A percentile compares a stretch with the other conserved stretches of the same genome.
These are phyloP conservation scores for Phytophthora cryptogea DNA, from an alignment of 352 stramenopile genomes.

Conservation along the genomic window DNA sequence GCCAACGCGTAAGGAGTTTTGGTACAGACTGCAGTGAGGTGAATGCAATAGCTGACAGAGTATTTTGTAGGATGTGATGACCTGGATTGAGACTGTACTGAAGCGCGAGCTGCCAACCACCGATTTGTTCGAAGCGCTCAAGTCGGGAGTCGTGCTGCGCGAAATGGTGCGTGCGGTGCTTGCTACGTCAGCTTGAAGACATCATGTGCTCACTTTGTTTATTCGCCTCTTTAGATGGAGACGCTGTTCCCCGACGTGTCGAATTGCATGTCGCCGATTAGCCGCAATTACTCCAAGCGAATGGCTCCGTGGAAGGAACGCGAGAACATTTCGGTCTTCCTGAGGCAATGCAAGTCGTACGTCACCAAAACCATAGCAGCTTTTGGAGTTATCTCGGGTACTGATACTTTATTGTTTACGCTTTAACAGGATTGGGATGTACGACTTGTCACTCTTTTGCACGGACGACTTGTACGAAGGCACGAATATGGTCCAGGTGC, in stretches of 20 bases:
- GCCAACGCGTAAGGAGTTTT: slow-evolving; percentile 51
- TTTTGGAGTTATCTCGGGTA: not conserved
- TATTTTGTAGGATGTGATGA: slow-evolving; percentile 57
- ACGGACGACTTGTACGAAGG: slow-evolving; percentile 86
- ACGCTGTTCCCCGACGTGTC: slow-evolving; percentile 59
- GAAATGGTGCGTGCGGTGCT: slow-evolving; percentile 53
- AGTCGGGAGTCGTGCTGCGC: slow-evolving; percentile 76
- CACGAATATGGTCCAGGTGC: slow-evolving; percentile 84
- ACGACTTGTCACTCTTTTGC: slow-evolving; percentile 81
- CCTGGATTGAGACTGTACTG: slow-evolving; percentile 77
- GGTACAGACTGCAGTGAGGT: not conserved
- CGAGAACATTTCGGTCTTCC: slow-evolving; percentile 85
- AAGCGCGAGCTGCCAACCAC: slow-evolving; percentile 54
- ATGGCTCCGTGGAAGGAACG: slow-evolving; percentile 87
- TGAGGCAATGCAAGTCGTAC: slow-evolving; percentile 82
- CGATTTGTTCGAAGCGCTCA: slow-evolving; percentile 67
- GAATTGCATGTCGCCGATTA: slow-evolving; percentile 70
- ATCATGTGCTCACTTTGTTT: not conserved
- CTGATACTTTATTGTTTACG: not conserved
- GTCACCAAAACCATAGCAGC: slow-evolving; percentile 7
- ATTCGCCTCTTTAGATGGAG: slow-evolving; percentile 35
- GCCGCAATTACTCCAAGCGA: slow-evolving; percentile 62
- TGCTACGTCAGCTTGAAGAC: not conserved
- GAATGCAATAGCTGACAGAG: not conserved
- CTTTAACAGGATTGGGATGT: slow-evolving; percentile 70